Conservation (phyloP, 106 monocot genomes). For the Apostasia ramifera region DNA sequence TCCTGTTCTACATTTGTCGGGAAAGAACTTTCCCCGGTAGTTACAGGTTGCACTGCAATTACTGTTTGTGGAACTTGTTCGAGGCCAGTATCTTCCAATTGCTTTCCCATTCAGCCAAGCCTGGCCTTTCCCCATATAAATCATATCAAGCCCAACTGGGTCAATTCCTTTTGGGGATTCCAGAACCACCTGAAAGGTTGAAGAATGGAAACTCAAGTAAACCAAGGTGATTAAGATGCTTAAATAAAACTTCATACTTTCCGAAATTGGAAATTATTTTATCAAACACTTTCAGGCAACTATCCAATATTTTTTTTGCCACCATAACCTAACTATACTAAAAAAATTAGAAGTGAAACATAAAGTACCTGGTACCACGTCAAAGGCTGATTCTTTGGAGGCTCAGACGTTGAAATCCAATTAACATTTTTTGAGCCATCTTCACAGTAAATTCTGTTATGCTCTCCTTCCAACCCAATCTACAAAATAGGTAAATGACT, state of each 20-base stretch:
- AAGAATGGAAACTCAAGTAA: not conserved
- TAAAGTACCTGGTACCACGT: conserved; percentile 92
- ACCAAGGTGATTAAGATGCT: too few relatives aligned
- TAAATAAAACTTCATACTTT: too few relatives aligned
- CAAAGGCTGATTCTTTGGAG: conserved; percentile 74
- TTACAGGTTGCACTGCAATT: conserved; percentile 50
- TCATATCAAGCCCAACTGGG: conserved; percentile 90
- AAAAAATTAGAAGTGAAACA: not conserved
- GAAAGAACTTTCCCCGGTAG: conserved; percentile 80
- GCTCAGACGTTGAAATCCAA: conserved; percentile 44
- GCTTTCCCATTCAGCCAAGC: conserved; percentile 88
- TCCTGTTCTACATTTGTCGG: conserved; percentile 82
- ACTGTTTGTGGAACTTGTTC: conserved; percentile 45
- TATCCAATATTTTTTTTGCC: not conserved
- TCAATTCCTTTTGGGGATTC: conserved; percentile 65
- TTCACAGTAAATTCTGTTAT: conserved; percentile 36
- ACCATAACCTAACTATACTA: not conserved
- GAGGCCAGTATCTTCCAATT: conserved; percentile 90
- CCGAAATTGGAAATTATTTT: too few relatives aligned
- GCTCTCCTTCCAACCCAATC: conserved; percentile 89
- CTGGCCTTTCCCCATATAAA: conserved; percentile 85
- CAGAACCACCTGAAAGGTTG: conserved; percentile 38
- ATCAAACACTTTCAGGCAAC: too few relatives aligned
- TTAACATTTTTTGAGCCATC: conserved; percentile 29
- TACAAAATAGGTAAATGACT: conserved; percentile 8